Evolutionary conservation across 2,329 filamentous ascomycete species (phyloP), one percentile per base, ranked within the genome.

Genomic region (Aspergillus thermomutatus): DNA sequence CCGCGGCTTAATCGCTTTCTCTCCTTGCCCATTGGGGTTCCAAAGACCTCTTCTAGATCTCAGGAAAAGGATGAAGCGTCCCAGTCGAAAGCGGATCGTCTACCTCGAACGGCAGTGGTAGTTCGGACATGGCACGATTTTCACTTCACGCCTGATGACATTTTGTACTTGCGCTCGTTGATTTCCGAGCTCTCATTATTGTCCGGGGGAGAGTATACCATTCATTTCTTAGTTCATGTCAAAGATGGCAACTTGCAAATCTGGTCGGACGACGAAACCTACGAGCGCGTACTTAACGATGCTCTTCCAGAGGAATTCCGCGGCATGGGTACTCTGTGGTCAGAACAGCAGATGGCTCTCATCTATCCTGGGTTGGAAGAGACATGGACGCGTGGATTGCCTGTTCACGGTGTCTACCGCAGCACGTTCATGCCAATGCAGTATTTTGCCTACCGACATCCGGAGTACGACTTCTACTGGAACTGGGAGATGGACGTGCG

Each of bases 401-500:
- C 90, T 1, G 86, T 96, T 0, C 92, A 97, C 71, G 92, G 92
- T 19, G 91, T 95, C 8, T 97, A 97, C 76, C 89, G 94, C 52
- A 92, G 91, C 54, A 85, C 94, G 9, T 91, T 92, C 66, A 96
- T 97, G 91, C 91, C 92, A 0, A 87, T 97, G 79, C 92, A 97
- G 69, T 90, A 93, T 73, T 97, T 97, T 71, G 90, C 92, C 57
- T 82, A 88, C 66, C 87, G 88, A 50, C 87, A 91, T 65, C 89
- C 89, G 0, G 86, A 93, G 65, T 94, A 90, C 62, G 88, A 92
- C 64, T 91, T 84, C 65, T 81, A 91, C 64, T 94, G 90, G 89
- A 92, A 93, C 70, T 92, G 89, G 90, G 91, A 94, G 69, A 89
- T 91, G 75, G 90, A 94, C 68, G 86, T 88, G 31, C 83, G 91